phyloP scores from a whole-genome alignment of 371 early-diverging fungal species.

The Choanephora cucurbitarum region DNA sequence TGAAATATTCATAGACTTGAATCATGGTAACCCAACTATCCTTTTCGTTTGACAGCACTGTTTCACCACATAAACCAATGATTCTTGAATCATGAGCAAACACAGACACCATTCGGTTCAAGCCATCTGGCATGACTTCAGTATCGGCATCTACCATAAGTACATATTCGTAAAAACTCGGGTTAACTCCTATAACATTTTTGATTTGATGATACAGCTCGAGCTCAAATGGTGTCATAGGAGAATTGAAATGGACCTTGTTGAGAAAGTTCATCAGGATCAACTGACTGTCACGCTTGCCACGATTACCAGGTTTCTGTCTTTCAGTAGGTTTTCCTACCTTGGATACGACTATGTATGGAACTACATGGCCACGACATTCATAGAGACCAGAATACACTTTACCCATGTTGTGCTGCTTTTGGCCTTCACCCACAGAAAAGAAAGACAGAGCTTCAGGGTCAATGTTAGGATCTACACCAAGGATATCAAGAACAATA shows the following conservation, averaged over 20 bases:
- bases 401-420: slow-evolving; percentile 87
- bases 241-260: slow-evolving; percentile 69
- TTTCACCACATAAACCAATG: slow-evolving; percentile 84
- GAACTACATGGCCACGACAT: slow-evolving; percentile 78
- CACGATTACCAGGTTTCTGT: slow-evolving; percentile 82
- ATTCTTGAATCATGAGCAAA: slow-evolving; percentile 76
- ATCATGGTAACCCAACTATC: slow-evolving; percentile 91
- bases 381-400: slow-evolving; percentile 91
- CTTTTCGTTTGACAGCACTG: slow-evolving; percentile 82
- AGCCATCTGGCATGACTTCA: slow-evolving; percentile 62
- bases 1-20: slow-evolving; percentile 79
- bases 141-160: slow-evolving; percentile 74
- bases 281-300: slow-evolving; percentile 86
- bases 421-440: slow-evolving; percentile 83
- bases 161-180: slow-evolving; percentile 67
- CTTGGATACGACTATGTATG: slow-evolving; percentile 84
- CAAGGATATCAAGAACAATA: slow-evolving; percentile 84
- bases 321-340: slow-evolving; percentile 75
- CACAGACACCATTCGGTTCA: slow-evolving; percentile 63
- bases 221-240: slow-evolving; percentile 87
- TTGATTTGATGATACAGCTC: slow-evolving; percentile 90
- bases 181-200: slow-evolving; percentile 84
- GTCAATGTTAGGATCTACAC: slow-evolving; percentile 75
- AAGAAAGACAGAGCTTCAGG: slow-evolving; percentile 88
- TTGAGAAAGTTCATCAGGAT: slow-evolving; percentile 81